Evolutionary conservation across 2,329 filamentous ascomycete species (phyloP).

Genomic region (Penicillium decumbens): DNA sequence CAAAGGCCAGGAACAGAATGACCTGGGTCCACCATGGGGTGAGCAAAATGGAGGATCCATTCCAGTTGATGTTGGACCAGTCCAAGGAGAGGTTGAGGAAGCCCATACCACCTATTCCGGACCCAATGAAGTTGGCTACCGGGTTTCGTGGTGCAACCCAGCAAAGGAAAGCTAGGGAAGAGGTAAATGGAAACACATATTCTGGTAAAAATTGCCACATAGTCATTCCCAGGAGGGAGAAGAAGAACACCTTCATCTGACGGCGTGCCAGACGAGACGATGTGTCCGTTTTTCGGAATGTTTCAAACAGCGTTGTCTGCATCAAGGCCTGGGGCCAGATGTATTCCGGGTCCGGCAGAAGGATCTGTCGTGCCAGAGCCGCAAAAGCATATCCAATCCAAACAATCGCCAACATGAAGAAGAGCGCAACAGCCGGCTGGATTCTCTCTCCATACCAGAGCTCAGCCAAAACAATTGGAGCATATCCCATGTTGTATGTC

Average conservation of each 20-base stretch:
- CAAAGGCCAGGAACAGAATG: conserved; percentile 54
- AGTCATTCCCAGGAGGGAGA: conserved; percentile 49
- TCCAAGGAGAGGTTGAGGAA: conserved; percentile 57
- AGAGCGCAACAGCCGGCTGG: conserved; percentile 52
- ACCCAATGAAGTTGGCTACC: conserved; percentile 57
- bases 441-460: conserved; percentile 54
- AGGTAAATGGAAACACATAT: conserved; percentile 57
- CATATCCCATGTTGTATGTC: conserved; percentile 50
- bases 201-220: conserved; percentile 61
- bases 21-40: conserved; percentile 58
- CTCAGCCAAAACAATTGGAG: conserved; percentile 53
- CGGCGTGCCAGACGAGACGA: conserved; percentile 49
- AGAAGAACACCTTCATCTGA: conserved; percentile 57
- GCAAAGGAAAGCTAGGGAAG: conserved; percentile 58
- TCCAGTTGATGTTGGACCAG: conserved; percentile 58
- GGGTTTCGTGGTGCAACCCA: conserved; percentile 59
- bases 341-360: conserved; percentile 57
- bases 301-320: conserved; percentile 58
- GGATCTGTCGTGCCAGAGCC: conserved; percentile 53
- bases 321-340: conserved; percentile 52
- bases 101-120: conserved; percentile 59
- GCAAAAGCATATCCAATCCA: conserved; percentile 58
- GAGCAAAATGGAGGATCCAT: conserved; percentile 48
- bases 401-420: conserved; percentile 59
- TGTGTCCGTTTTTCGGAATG: conserved; percentile 45